phyloP scores from a whole-genome alignment of 2,329 filamentous ascomycete genomes.

The Arthrobotrys pseudoclavata region DNA sequence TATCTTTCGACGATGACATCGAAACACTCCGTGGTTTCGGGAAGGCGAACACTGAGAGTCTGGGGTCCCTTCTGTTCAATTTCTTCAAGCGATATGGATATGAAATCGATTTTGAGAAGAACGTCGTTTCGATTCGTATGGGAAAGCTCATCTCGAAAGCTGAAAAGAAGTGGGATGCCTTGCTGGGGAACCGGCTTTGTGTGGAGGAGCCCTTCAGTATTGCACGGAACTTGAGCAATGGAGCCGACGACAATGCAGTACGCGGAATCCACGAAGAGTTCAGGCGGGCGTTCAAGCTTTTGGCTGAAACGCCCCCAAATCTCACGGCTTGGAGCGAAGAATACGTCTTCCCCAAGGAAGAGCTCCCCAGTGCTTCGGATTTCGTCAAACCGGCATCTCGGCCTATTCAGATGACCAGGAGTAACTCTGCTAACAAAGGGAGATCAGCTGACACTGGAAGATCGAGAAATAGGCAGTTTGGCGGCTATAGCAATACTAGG shows the following conservation, averaged over 20 bases:
- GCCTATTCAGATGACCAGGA: slow-evolving; percentile 62
- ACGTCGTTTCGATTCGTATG: slow-evolving; percentile 85
- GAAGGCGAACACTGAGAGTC: slow-evolving; percentile 80
- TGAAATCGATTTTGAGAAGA: slow-evolving; percentile 88
- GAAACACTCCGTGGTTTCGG: slow-evolving; percentile 81
- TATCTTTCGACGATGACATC: slow-evolving; percentile 89
- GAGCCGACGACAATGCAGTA: slow-evolving; percentile 94
- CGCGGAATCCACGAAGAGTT: slow-evolving; percentile 90
- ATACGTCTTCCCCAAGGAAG: slow-evolving; percentile 88
- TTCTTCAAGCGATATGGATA: slow-evolving; percentile 97
- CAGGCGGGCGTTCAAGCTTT: slow-evolving; percentile 85
- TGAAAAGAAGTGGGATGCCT: slow-evolving; percentile 88
- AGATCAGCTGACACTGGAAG: slow-evolving; percentile 58
- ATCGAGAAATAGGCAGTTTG: slow-evolving; percentile 46
- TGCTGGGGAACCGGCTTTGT: slow-evolving; percentile 85
- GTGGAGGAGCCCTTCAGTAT: slow-evolving; percentile 98
- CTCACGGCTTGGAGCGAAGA: slow-evolving; percentile 87
- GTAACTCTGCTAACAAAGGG: slow-evolving; percentile 61
- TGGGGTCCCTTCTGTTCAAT: slow-evolving; percentile 89
- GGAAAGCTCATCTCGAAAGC: slow-evolving; percentile 83
- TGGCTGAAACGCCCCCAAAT: slow-evolving; percentile 77
- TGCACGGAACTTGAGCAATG: slow-evolving; percentile 90
- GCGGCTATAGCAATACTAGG: slow-evolving; percentile 38
- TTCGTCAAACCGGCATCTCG: slow-evolving; percentile 61
- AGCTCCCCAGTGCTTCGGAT: slow-evolving; percentile 66